These are phyloP conservation scores for Chaetomium sp. DNA, from an alignment of 2,329 filamentous ascomycete species.

Conservation along the genomic window DNA sequence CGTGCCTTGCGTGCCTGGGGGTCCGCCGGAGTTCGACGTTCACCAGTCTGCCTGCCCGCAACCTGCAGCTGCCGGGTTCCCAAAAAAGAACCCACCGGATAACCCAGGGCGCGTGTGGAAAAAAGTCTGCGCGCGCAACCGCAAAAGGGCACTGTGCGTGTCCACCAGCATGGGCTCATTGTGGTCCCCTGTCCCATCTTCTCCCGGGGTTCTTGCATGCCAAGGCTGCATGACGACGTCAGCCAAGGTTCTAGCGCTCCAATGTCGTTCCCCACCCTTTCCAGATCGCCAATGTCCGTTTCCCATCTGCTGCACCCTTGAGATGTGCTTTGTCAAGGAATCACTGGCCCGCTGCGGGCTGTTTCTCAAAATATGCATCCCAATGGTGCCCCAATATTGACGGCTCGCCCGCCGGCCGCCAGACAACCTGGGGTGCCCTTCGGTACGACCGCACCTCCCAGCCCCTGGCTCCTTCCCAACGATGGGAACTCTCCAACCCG, in stretches of 20 bases:
- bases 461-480: neutral
- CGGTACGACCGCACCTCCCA: conserved; percentile 4
- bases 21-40: neutral
- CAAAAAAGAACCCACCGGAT: neutral
- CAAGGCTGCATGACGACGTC: conserved; percentile 15
- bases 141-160: neutral
- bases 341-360: conserved; percentile 5
- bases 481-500: neutral
- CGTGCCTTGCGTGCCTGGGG: too few species aligned
- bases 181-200: conserved; percentile 10
- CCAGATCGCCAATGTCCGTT: conserved; percentile 13
- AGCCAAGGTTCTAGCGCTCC: conserved; percentile 19
- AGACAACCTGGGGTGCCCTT: neutral
- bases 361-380: conserved; percentile 7
- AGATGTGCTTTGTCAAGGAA: conserved; percentile 9
- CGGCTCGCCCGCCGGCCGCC: conserved; percentile 1
- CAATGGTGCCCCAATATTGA: conserved; percentile 5
- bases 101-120: neutral
- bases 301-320: conserved; percentile 10
- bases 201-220: conserved; percentile 5
- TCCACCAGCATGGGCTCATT: conserved; percentile 18
- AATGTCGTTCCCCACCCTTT: conserved; percentile 12
- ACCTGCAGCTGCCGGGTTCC: neutral
- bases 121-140: conserved; percentile 13
- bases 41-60: neutral